Base-by-base conservation (phyloP, 495 filamentous ascomycete genomes). In the Cairneyella variabilis region DNA sequence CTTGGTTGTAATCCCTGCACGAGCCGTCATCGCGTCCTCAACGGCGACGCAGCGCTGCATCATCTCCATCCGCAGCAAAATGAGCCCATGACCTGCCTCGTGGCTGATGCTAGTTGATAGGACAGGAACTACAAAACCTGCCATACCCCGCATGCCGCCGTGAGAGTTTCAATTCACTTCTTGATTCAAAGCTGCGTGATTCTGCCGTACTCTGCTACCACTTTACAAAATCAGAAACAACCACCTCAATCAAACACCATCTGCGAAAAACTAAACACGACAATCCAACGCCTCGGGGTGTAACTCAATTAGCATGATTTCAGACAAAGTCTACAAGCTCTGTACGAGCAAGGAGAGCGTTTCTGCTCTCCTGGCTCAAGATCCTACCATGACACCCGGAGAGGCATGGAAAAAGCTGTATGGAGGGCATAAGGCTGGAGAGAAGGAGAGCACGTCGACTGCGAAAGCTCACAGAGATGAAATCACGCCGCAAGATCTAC, bases 361-460 rank as follows among this genome's bases (percentile, higher is more conserved):
- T 37, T 82, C 72, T 18, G 74, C 78, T 0, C 67, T 80, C 44
- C 61, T 87, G 5, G 78, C 79, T 2, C 54, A 69, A 46, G 69
- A 84, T 50, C 79, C 83, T 1, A 69, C 61, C 3, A 54, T 77
- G 3, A 53, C 72, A 0, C 83, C 85, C 0, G 68, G 66, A 0
- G 70, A 83, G 8, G 71, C 78, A 0, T 83, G 76, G 63, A 70
- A 83, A 40, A 62, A 69, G 48, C 66, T 89, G 0, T 86, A 77
- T 53, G 73, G 73, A 3, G 22, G 61, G 3, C 59, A 67, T 32
- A 50, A 42, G 22, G 51, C 27, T 22, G 47, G 47, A 20, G 47
- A 61, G 28, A 30, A 52, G 34, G 17, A 62, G 64, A 56, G 54
- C 55, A 32, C 63, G 47, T 55, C 49, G 44, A 48, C 32, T 18